Base-by-base conservation (phyloP, 768 basidiomycete species). In the Kwoniella heveanensis region DNA sequence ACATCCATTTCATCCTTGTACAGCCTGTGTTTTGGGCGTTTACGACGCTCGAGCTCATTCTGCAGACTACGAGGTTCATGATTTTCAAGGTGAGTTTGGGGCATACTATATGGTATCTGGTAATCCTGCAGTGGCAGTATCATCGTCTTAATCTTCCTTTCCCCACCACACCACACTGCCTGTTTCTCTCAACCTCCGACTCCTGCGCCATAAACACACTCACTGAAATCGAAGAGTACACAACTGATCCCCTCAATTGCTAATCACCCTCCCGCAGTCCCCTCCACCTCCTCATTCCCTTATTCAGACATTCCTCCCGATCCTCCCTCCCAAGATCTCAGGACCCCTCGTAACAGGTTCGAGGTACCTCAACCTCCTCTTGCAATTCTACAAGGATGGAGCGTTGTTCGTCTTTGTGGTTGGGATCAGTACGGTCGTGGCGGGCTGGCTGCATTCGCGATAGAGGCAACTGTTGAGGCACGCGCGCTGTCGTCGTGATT, bases 1-100 rank as follows among this genome's bases (percentile, higher is more conserved):
- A 2, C 39, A 13, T 17, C 5, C 47, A 2, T 26, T 7, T 49
- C 17, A 12, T 22, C 25, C 21, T 26, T 24, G 15, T 36, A n/a
- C 39, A 81, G 80, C 79, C 80, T 17, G 63, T 81, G 12, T 80
- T 81, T 62, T 81, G 78, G 78, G 79, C 79, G 1, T 81, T 80
- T 57, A 68, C 73, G 0, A 80, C 78, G 2, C 36, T 81, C 22
- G 74, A 79, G 51, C 66, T 80, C 15, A 73, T 81, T 22, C 70
- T 81, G 0, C 78, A 79, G 54, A 79, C 77, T 12, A 79, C 77
- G 1, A 65, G 79, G 44, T 68, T 77, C 67, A 64, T 80, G 54
- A 68, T 81, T 37, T 66, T 79, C 66, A 73, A 72, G 48, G 80
- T 79, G 49, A 56, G 77, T 66, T 10, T 7, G 39, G 13, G 32